Evolutionary conservation across 371 early-diverging fungal genomes (phyloP), one percentile per base, ranked within the genome.

Genomic region (Polyrhizophydium stewartii): DNA sequence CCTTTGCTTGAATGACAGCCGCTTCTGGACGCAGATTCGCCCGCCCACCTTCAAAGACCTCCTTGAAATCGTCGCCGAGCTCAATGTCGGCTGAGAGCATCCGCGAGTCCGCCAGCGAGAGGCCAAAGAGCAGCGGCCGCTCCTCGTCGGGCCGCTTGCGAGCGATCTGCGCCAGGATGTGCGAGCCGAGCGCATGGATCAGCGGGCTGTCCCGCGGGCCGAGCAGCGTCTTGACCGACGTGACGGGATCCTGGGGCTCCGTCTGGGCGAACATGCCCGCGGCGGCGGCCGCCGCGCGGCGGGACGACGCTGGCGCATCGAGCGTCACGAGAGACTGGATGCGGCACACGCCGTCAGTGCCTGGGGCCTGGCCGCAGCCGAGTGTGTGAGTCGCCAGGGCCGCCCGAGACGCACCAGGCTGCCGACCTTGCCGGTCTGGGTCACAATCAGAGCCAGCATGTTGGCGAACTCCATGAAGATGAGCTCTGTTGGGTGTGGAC

Each of bases 401-500:
- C 30, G 22, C 12, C 33, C 21, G 27, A 56, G 45, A 43, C 64
- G 3, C 25, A 65, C 65, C 65, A 65, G 31, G 27, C 37, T 52
- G 25, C 65, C 65, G 19, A 65, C 38, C 55, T 60, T 59, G 10
- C 56, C 56, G 40, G 33, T 55, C 51, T 65, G 58, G n/a, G 65
- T 60, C 3, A 65, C 41, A 12, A 55, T 27, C 17, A 65, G 47
- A n/a, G 60, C 51, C 27, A 58, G 27, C 31, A 40, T 38, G 57
- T 65, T 57, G 33, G 61, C 60, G 33, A 65, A 65, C 28, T 65
- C 61, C 7, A 55, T 65, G 58, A 52, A 60, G 56, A 65, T 32
- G 31, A 47, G 50, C 22, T 46, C 13, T 31, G 63, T 58, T 41
- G 57, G 17, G 19, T 41, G 50, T 21, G 10, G 10, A 1, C 46